Evolutionary conservation across 495 filamentous ascomycete species (phyloP), one percentile per base, ranked within the genome.

Genomic region (Hypoxylon lienhwacheense): DNA sequence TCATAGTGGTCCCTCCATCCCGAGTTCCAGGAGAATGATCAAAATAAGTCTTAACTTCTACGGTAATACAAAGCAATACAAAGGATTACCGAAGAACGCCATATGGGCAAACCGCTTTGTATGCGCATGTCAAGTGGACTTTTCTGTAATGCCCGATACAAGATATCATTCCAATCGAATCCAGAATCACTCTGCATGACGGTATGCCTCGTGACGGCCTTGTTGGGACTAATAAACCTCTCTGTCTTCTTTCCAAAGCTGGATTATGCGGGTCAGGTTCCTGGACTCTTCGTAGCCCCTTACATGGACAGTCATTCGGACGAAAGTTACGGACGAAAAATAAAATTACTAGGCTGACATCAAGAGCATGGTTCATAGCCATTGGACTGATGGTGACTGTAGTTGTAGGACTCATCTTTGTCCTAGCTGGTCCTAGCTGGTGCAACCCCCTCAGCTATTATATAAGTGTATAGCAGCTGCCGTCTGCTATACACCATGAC

Each of bases 41-140:
- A 49, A 59, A 49, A 37, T 49, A 17, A 40, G 7, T 25, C 35
- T 34, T 34, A n/a, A n/a, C n/a, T n/a, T n/a, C n/a, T n/a, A n/a
- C n/a, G n/a, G n/a, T n/a, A n/a, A n/a, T n/a, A n/a, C n/a, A 37
- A 50, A 44, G 36, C 42, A 44, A 59, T 33, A 32, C 55, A 21
- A 25, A 22, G 41, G 16, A 11, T 12, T 20, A 4, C 19, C 10
- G 15, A 48, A 48, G 31, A 34, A 59, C 41, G 17, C 16, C 10
- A 14, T 37, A 12, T 3, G 16, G 4, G 31, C 35, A 37, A 42
- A 20, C 36, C 14, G 5, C 20, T 34, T 47, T 37, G 12, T 14
- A 15, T 36, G 24, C 12, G 31, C 34, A 35, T 25, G 14, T 21
- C 15, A 19, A 32, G 11, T 15, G 16, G 12, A 3, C 14, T 7